Base-by-base conservation (phyloP, 257 asterid species). In the Plantago ovata region DNA sequence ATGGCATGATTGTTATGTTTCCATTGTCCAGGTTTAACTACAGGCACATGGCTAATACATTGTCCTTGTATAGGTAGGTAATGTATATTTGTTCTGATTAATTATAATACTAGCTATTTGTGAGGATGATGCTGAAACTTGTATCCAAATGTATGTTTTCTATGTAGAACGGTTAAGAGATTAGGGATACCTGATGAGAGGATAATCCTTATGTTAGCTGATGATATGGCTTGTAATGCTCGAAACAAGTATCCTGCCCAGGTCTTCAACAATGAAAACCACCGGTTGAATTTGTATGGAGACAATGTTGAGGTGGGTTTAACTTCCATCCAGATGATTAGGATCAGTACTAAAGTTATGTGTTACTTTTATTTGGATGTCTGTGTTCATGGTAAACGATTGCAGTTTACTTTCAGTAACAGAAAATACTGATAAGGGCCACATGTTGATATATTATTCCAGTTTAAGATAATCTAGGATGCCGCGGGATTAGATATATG, bases 151-250 rank as follows among this genome's bases (percentile, higher is more conserved):
- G 56, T 58, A 40, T 53, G 43, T 40, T 57, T 68, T 69, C 49
- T 38, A 59, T 65, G 56, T 73, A 93, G 99, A 72, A 93, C 96
- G n/a, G 99, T 93, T 57, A 93, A 93, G 72, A 81, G 96, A 44
- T 69, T 93, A 61, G 97, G 99, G 59, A 93, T 93, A 66, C 99
- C 97, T n/a, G 96, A 93, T 47, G 97, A 93, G 81, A 89, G 97
- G 74, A 93, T 89, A 60, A 89, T 93, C 64, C 82, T 93, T 43
- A 93, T 89, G 97, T 72, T 93, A 86, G 97, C 97, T 64, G 97
- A 93, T 76, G 99, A 93, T 75, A 93, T 93, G 97, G 99, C 96
- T 56, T 93, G 99, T 78, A 93, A 93, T 76, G 76, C 99, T 46
- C 86, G 95, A 64, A 93, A 93, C 70, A 93, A 86, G 79, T 93